Conservation (phyloP, 768 basidiomycete species). For the Suillus occidentalis region DNA sequence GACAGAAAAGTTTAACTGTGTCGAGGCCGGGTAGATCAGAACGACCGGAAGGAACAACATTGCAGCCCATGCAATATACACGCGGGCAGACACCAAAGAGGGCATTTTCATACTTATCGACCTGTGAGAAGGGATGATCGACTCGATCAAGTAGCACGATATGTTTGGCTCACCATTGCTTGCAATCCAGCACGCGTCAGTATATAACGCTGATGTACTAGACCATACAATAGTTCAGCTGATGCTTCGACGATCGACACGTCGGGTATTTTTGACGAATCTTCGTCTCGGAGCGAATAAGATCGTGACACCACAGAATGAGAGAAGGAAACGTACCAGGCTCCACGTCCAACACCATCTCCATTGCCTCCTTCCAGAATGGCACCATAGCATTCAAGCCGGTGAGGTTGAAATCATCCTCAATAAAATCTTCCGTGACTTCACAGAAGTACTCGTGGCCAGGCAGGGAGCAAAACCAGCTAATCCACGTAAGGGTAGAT, state of each 20-base stretch:
- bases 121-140: slow-evolving; percentile 45
- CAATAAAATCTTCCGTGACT: slow-evolving; percentile 98
- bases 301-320: slow-evolving; percentile 15
- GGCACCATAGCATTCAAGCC: slow-evolving; percentile 95
- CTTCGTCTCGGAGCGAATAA: slow-evolving; percentile 62
- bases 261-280: slow-evolving; percentile 94
- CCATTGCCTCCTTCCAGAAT: slow-evolving; percentile 99
- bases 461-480: slow-evolving; percentile 93
- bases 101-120: slow-evolving; percentile 92
- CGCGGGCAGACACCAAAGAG: slow-evolving; percentile 94
- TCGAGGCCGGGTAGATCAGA: slow-evolving; percentile 95
- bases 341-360: slow-evolving; percentile 99
- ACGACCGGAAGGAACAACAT: slow-evolving; percentile 92
- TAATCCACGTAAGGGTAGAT: slow-evolving; percentile 92
- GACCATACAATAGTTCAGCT: slow-evolving; percentile 94
- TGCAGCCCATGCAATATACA: slow-evolving; percentile 86
- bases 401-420: slow-evolving; percentile 98
- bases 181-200: slow-evolving; percentile 91
- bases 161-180: slow-evolving; percentile 70
- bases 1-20: slow-evolving; percentile 97
- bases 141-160: slow-evolving; percentile 13
- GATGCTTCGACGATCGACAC: slow-evolving; percentile 98
- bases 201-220: slow-evolving; percentile 97
- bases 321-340: slow-evolving; percentile 65
- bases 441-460: slow-evolving; percentile 99